Base-by-base conservation (phyloP, 495 filamentous ascomycete genomes). In the Recurvomyces mirabilis region DNA sequence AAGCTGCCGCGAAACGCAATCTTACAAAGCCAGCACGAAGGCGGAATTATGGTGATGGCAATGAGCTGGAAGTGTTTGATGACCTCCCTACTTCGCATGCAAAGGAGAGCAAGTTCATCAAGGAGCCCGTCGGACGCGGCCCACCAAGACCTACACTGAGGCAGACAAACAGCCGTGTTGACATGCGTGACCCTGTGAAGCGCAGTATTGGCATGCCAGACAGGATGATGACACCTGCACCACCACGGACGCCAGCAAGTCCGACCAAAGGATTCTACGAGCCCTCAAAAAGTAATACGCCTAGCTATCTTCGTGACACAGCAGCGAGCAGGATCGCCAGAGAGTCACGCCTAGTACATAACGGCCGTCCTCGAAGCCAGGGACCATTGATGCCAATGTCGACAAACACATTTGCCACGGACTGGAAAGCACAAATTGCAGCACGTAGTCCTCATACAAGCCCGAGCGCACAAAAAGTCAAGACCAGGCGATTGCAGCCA, bases 271-370 rank as follows among this genome's bases (percentile, higher is more conserved):
- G 46, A 11, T 50, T 50, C 57, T 34, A 44, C 21, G 53, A 43
- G 15, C 29, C 56, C 15, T 9, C 21, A 39, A 65, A 48, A 53
- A 73, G 60, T 30, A 69, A 56, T 61, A 82, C 68, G 12, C 91
- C 91, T 32, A 77, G 84, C 44, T 98, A 94, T 61, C 87, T 89
- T 49, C 80, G 87, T 52, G 91, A 98, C 65, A 98, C 91, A 5
- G 81, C 84, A 55, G 88, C 93, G 36, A 82, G 41, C 70, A 77
- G 91, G 20, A 93, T 84, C 60, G 91, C 91, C 31, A 75, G 91
- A 52, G 91, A 96, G 63, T 80, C 87, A 47, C 77, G 78, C 50
- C 50, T 65, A n/a, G 55, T 49, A 22, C 40, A 43, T 26, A 26
- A 46, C n/a, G 40, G 35, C 20, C 28, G 59, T 38, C 56, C 59